Percentiles rank a stretch among this genome's conserved stretches.
phyloP scores from a whole-genome alignment of 805 yeast species.

The Candida nonsorbophila region DNA sequence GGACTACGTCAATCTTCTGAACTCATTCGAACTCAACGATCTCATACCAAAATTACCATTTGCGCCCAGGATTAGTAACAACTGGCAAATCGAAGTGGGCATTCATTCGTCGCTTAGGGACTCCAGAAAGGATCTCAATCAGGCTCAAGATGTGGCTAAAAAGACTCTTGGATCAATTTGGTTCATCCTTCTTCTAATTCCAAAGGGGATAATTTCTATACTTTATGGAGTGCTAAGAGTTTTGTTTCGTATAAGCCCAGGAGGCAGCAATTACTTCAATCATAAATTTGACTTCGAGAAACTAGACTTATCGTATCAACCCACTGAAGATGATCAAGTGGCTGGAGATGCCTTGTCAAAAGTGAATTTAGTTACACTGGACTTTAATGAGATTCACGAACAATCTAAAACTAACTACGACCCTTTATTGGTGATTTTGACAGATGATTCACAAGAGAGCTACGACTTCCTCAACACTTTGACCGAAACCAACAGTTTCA shows the following conservation, averaged over 20 bases:
- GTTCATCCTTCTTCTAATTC: slow-evolving; percentile 7
- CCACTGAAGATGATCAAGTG: not conserved
- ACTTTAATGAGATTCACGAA: slow-evolving; percentile 27
- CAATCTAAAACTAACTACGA: slow-evolving; percentile 19
- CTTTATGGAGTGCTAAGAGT: slow-evolving; percentile 4
- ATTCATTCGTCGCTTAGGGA: slow-evolving; percentile 21
- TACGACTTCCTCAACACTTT: slow-evolving; percentile 12
- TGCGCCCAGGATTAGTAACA: slow-evolving; percentile 33
- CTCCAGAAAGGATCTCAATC: not conserved
- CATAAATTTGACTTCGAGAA: slow-evolving; percentile 19
- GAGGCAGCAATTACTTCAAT: slow-evolving; percentile 19
- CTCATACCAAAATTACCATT: slow-evolving; percentile 33
- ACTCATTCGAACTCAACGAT: slow-evolving; percentile 8
- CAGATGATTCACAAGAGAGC: slow-evolving; percentile 19
- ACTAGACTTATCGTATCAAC: slow-evolving; percentile 15
- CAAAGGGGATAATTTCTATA: slow-evolving; percentile 4
- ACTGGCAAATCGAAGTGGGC: slow-evolving; percentile 41
- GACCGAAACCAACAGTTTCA: slow-evolving; percentile 12
- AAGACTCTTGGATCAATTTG: slow-evolving; percentile 5
- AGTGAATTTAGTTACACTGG: slow-evolving; percentile 9
- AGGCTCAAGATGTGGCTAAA: too few species aligned
- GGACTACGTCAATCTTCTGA: too few species aligned
- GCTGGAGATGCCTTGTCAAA: too few species aligned
- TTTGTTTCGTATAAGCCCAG: slow-evolving; percentile 4
- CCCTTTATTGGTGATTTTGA: slow-evolving; percentile 30